Evolutionary conservation across 2,329 filamentous ascomycete genomes (phyloP).

Genomic region (Xylariales sp.): DNA sequence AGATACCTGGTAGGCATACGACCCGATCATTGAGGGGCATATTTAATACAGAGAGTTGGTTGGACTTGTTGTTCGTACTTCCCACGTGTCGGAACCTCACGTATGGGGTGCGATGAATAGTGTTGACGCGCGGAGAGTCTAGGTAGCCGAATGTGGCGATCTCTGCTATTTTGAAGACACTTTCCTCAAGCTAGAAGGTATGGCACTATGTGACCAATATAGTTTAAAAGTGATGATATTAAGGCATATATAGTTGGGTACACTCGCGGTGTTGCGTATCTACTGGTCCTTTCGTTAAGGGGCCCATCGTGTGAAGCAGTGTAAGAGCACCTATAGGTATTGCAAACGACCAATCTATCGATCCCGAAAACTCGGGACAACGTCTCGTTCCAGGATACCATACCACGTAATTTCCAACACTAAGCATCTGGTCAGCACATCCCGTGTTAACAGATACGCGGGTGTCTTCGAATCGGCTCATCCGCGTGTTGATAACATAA

Average conservation of each 20-base stretch:
- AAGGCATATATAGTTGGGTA: neutral
- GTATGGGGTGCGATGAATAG: too few relatives aligned
- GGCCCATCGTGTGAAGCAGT: neutral
- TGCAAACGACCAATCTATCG: neutral
- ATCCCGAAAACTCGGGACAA: neutral
- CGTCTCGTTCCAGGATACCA: neutral
- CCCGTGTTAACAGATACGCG: neutral
- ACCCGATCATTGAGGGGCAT: neutral
- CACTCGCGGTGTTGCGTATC: neutral
- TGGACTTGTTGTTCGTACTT: neutral
- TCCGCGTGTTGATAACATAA: neutral
- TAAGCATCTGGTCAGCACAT: neutral
- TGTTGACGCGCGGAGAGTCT: too few relatives aligned
- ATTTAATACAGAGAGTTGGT: neutral
- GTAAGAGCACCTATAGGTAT: neutral
- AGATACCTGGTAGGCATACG: neutral
- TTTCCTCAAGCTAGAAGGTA: too few relatives aligned
- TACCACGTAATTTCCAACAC: neutral
- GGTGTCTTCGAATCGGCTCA: neutral
- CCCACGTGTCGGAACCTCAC: too few relatives aligned
- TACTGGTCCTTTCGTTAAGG: neutral
- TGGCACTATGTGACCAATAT: neutral
- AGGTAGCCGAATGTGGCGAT: too few relatives aligned
- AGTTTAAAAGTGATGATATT: neutral
- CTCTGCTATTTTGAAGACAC: too few relatives aligned